phyloP scores from a whole-genome alignment of 495 filamentous ascomycete genomes.

The Xylaria cubensis region DNA sequence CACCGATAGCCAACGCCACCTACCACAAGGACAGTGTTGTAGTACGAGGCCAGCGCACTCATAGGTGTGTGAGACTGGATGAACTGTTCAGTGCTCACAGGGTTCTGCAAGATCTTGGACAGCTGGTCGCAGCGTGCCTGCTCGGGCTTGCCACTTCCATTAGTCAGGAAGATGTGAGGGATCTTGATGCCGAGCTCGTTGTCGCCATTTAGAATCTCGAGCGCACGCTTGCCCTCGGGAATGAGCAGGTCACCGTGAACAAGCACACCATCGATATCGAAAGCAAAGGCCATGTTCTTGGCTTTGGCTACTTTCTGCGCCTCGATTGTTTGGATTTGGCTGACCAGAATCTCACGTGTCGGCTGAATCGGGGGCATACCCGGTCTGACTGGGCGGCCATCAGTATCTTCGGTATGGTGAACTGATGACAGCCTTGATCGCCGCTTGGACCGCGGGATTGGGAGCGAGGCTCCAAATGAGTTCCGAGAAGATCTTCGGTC shows the following conservation, averaged over 20 bases:
- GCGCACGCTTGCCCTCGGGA: constrained; percentile 61
- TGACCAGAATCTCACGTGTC: constrained; percentile 72
- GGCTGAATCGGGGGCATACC: constrained; percentile 58
- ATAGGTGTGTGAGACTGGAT: constrained; percentile 73
- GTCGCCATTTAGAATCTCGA: constrained; percentile 71
- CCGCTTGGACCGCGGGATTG: constrained; percentile 75
- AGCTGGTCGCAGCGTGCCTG: constrained; percentile 63
- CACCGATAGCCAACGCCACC: constrained; percentile 71
- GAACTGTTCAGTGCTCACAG: constrained; percentile 68
- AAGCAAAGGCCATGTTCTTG: constrained; percentile 73
- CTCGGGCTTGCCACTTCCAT: constrained; percentile 70
- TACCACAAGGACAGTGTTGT: constrained; percentile 68
- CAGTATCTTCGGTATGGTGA: constrained; percentile 46
- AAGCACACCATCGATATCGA: constrained; percentile 71
- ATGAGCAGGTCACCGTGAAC: constrained; percentile 70
- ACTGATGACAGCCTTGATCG: constrained; percentile 68
- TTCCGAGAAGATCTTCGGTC: constrained; percentile 74
- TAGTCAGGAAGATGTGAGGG: constrained; percentile 73
- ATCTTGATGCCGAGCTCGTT: constrained; percentile 75
- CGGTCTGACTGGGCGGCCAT: constrained; percentile 48
- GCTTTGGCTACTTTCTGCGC: constrained; percentile 68
- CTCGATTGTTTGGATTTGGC: constrained; percentile 75
- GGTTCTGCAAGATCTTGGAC: constrained; percentile 62
- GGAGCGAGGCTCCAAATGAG: constrained; percentile 79
- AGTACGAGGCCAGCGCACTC: constrained; percentile 70